Base-by-base conservation (phyloP, 139 green algal species). In the Chlorella sp. region DNA sequence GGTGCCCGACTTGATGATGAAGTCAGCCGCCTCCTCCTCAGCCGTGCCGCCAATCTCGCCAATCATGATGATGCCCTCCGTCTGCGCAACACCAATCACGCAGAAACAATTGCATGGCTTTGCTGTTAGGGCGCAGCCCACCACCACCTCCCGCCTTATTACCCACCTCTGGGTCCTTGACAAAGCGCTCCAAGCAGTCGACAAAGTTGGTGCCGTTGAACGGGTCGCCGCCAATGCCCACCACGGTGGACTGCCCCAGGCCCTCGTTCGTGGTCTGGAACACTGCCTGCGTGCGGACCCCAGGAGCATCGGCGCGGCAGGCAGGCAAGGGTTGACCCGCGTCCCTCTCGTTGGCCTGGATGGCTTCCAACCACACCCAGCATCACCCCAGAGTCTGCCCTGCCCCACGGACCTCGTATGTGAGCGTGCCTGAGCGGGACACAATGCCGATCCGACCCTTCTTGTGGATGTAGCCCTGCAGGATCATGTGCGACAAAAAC, bases 121-220 rank as follows among this genome's bases (percentile, higher is more conserved):
- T n/a, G n/a, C n/a, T n/a, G n/a, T n/a, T n/a, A n/a, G n/a, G n/a
- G n/a, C n/a, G n/a, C n/a, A n/a, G n/a, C n/a, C n/a, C n/a, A n/a
- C n/a, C n/a, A n/a, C n/a, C n/a, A n/a, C n/a, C n/a, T n/a, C n/a
- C n/a, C n/a, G n/a, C n/a, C n/a, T n/a, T n/a, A n/a, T n/a, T n/a
- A n/a, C 42, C 17, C 42, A 90, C 88, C 86, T 98, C 83, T 0
- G 91, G 91, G 78, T 99, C 95, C 14, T 93, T 89, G 1, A 99
- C 91, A 77, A 99, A 99, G 30, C 72, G 67, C 80, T 97, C 87
- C 50, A 99, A 74, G 84, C 93, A 98, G 85, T 99, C 95, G 3
- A 99, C 90, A 84, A 99, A 99, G 87, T 99, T 98, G 59, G 95
- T 99, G 71, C 93, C 93, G 71, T 97, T 96, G 88, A 96, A 97